Evolutionary conservation across 305 asterid species (phyloP).

Genomic region (Stenogyne calaminthoides): DNA sequence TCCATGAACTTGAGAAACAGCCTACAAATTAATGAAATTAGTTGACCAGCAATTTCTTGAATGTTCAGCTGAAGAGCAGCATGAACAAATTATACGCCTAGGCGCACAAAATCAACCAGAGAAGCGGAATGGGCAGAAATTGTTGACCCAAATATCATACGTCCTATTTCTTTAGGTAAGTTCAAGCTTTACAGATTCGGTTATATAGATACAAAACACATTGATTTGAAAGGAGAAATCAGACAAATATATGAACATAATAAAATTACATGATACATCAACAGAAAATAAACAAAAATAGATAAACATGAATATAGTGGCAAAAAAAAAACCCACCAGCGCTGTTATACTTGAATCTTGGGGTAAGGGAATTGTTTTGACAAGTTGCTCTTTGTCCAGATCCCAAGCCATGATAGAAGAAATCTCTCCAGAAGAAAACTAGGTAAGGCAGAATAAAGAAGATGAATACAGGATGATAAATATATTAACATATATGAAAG

Average conservation of each 20-base stretch:
- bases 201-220: not conserved
- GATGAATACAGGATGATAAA: slow-evolving; percentile 23
- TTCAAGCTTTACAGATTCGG: not conserved
- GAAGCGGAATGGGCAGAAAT: slow-evolving; percentile 1
- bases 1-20: slow-evolving; percentile 96
- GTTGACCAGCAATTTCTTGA: slow-evolving; percentile 25
- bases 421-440: slow-evolving; percentile 91
- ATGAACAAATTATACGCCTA: not conserved
- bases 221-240: not conserved
- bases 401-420: slow-evolving; percentile 98
- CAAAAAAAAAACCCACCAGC: slow-evolving; percentile 63
- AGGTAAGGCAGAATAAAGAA: slow-evolving; percentile 28
- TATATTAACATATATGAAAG: not conserved
- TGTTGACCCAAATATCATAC: not conserved
- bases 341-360: slow-evolving; percentile 90
- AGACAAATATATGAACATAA: not conserved
- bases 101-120: not conserved
- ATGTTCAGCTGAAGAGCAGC: not conserved
- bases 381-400: slow-evolving; percentile 96
- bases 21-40: slow-evolving; percentile 44
- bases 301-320: not conserved
- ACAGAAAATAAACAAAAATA: not conserved
- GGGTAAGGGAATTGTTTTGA: slow-evolving; percentile 68
- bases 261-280: not conserved
- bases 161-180: not conserved